Percentiles rank a stretch among this genome's conserved stretches.
Evolutionary conservation across 2,329 filamentous ascomycete genomes (phyloP).

Genomic region (Aspergillus aculeatinus): DNA sequence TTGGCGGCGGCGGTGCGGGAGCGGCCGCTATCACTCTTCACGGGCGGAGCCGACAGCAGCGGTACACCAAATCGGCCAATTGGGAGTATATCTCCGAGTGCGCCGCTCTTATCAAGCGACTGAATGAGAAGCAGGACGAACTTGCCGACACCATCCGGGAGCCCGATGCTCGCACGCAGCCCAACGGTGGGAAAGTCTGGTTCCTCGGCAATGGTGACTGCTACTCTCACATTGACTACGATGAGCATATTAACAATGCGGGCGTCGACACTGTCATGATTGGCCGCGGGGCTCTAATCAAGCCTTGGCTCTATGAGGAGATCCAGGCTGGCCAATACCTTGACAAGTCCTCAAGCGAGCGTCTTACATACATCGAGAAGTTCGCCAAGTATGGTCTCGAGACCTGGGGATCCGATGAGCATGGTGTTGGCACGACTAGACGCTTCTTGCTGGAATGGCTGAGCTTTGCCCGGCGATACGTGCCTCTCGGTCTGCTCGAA

Average conservation of each 20-base stretch:
- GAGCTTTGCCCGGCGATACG: constrained; percentile 88
- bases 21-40: constrained; percentile 95
- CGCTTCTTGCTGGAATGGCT: constrained; percentile 94
- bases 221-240: constrained; percentile 89
- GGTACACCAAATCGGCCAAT: constrained; percentile 88
- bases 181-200: constrained; percentile 72
- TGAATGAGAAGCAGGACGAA: constrained; percentile 67
- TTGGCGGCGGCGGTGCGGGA: constrained; percentile 66
- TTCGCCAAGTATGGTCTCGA: constrained; percentile 89
- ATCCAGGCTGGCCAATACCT: constrained; percentile 89
- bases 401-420: constrained; percentile 92
- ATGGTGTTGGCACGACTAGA: constrained; percentile 85
- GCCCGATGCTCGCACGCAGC: constrained; percentile 70
- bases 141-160: constrained; percentile 75
- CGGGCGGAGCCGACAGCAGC: constrained; percentile 87
- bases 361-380: constrained; percentile 80
- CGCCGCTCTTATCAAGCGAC: constrained; percentile 75
- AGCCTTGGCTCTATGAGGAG: constrained; percentile 98
- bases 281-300: constrained; percentile 91
- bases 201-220: constrained; percentile 97
- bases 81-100: constrained; percentile 94
- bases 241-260: constrained; percentile 70
- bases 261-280: constrained; percentile 95
- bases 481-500: constrained; percentile 85
- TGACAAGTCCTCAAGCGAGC: constrained; percentile 88